These are phyloP conservation scores for Nakazawaea molendinolei DNA, from an alignment of 805 yeast genomes.

Conservation along the genomic window DNA sequence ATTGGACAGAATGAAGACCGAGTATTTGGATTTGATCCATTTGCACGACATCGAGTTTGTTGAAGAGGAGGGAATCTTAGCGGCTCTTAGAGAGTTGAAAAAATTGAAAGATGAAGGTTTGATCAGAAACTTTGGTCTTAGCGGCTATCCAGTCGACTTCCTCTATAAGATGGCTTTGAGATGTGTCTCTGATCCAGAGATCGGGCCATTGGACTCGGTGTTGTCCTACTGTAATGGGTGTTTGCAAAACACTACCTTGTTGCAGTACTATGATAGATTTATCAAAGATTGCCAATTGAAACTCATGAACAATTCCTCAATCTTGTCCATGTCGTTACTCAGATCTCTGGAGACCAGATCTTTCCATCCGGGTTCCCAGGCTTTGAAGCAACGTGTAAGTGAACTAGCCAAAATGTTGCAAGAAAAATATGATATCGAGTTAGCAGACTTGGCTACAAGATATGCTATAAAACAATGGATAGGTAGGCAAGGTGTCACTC, in stretches of 20 bases:
- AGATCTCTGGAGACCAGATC: slow-evolving; percentile 58
- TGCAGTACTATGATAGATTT: slow-evolving; percentile 42
- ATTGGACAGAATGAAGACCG: slow-evolving; percentile 54
- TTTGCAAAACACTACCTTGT: slow-evolving; percentile 60
- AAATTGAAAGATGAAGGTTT: slow-evolving; percentile 57
- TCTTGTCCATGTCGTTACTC: slow-evolving; percentile 80
- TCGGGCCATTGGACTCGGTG: slow-evolving; percentile 67
- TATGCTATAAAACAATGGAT: slow-evolving; percentile 65
- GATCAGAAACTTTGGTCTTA: slow-evolving; percentile 62
- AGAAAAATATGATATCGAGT: slow-evolving; percentile 40
- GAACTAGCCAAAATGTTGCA: slow-evolving; percentile 34
- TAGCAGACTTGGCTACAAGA: slow-evolving; percentile 78
- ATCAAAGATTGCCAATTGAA: slow-evolving; percentile 46
- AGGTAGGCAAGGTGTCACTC: slow-evolving; percentile 47
- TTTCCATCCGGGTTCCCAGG: slow-evolving; percentile 75
- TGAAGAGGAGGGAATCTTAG: slow-evolving; percentile 42
- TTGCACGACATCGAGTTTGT: slow-evolving; percentile 89
- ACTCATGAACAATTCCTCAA: slow-evolving; percentile 72
- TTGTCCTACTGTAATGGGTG: slow-evolving; percentile 79
- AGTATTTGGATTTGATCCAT: slow-evolving; percentile 74
- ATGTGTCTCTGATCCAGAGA: slow-evolving; percentile 29
- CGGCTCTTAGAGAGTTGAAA: slow-evolving; percentile 57
- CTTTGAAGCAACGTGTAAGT: slow-evolving; percentile 47
- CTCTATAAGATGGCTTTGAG: slow-evolving; percentile 44
- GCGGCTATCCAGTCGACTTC: slow-evolving; percentile 81